These are phyloP conservation scores for Pseudognaphalium luteoalbum DNA, from an alignment of 129 eudicot species.

Conservation along the genomic window DNA sequence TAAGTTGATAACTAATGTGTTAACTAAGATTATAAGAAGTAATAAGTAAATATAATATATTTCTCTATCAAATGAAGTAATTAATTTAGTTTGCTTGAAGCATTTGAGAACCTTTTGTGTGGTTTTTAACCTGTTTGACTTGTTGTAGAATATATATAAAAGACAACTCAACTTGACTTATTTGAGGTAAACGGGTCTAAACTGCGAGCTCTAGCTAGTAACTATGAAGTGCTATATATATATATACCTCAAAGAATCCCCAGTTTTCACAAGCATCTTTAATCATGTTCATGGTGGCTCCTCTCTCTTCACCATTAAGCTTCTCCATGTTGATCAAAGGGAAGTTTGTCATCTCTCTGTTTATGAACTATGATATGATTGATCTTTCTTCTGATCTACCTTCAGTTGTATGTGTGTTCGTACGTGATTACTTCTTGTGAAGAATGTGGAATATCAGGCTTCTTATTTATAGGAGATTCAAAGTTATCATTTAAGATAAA, in stretches of 20 bases:
- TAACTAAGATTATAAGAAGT: background rate
- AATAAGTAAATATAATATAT: background rate
- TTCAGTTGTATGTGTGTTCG: constrained; percentile 11
- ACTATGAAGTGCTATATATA: background rate
- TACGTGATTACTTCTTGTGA: constrained; percentile 7
- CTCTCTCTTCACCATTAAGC: constrained; percentile 62
- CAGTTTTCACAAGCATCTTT: constrained; percentile 79
- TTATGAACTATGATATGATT: background rate
- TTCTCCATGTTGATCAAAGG: constrained; percentile 62
- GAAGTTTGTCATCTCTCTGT: constrained; percentile 53
- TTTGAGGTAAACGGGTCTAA: background rate
- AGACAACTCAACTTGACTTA: background rate
- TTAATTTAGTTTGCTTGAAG: background rate
- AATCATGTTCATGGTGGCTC: constrained; percentile 44
- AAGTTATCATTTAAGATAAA: background rate
- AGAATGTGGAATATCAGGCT: constrained; percentile 26
- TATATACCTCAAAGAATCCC: constrained; percentile 74
- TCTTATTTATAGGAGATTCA: constrained; percentile 41
- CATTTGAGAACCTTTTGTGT: background rate
- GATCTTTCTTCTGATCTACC: background rate
- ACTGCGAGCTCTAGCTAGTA: background rate
- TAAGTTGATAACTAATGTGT: background rate
- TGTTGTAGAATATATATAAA: background rate
- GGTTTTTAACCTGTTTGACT: background rate
- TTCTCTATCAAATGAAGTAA: background rate